Evolutionary conservation across 192 early-diverging fungal species (phyloP).

Genomic region (Gaertneriomyces semiglobifer): DNA sequence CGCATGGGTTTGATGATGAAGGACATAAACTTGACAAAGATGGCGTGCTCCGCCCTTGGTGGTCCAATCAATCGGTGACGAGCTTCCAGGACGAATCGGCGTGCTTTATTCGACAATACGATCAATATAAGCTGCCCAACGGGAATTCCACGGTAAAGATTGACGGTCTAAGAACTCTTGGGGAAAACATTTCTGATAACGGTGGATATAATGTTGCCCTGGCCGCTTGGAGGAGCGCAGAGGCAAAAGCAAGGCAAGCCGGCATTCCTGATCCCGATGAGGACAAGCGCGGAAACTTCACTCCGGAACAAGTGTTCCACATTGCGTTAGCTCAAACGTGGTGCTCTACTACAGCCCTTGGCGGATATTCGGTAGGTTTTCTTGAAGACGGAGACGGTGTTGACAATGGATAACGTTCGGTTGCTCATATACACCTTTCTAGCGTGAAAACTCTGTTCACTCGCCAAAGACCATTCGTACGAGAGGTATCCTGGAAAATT

Average conservation of each 20-base stretch:
- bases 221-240: conserved; percentile 42
- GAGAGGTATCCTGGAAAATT: conserved; percentile 29
- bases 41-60: conserved; percentile 49
- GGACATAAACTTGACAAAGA: conserved; percentile 56
- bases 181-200: conserved; percentile 70
- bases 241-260: conserved; percentile 22
- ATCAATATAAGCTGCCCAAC: conserved; percentile 42
- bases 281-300: conserved; percentile 52
- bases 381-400: not conserved
- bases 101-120: conserved; percentile 70
- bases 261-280: conserved; percentile 4
- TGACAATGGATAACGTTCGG: not conserved
- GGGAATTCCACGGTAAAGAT: conserved; percentile 34
- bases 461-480: conserved; percentile 30
- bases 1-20: conserved; percentile 66
- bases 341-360: conserved; percentile 49
- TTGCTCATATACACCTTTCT: not conserved
- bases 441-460: conserved; percentile 31
- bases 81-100: conserved; percentile 51
- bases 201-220: conserved; percentile 54
- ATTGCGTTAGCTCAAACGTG: conserved; percentile 67
- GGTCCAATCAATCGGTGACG: conserved; percentile 29
- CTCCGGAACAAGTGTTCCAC: conserved; percentile 64
- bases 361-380: conserved; percentile 20
- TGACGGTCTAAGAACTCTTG: conserved; percentile 57